Percentiles rank a stretch among this genome's conserved stretches.
phyloP scores from a whole-genome alignment of 2,329 filamentous ascomycete genomes.

The Myriosclerotinia curreyana region DNA sequence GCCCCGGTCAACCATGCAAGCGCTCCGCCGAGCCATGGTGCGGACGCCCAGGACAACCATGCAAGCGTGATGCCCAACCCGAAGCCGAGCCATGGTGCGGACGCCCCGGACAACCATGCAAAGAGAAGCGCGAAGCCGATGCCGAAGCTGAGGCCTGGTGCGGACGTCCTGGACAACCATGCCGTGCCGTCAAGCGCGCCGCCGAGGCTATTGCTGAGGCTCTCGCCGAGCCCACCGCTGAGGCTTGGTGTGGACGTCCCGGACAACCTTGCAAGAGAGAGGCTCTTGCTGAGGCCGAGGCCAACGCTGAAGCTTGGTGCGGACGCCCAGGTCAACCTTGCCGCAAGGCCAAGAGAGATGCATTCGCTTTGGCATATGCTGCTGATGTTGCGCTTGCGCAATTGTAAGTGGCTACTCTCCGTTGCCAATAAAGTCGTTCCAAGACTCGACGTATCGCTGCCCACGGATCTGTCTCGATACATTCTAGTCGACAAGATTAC shows the following conservation, averaged over 20 bases:
- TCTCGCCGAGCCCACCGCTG: conserved; percentile 26
- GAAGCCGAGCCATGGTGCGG: conserved; percentile 28
- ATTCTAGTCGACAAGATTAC: background rate
- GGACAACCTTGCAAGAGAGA: conserved; percentile 30
- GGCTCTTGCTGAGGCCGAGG: conserved; percentile 24
- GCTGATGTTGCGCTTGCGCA: conserved; percentile 23
- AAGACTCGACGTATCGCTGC: background rate
- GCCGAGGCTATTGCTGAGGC: conserved; percentile 18
- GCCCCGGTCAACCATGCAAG: conserved; percentile 16
- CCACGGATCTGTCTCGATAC: background rate
- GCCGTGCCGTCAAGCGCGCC: conserved; percentile 17
- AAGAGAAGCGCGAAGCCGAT: conserved; percentile 25
- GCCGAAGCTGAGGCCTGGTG: conserved; percentile 24
- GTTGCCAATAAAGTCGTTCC: background rate
- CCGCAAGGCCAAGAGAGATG: conserved; percentile 28
- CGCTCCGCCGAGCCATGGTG: conserved; percentile 5
- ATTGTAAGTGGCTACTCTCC: conserved; percentile 11
- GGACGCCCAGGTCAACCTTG: conserved; percentile 27
- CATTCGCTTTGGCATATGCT: conserved; percentile 25
- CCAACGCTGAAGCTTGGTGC: conserved; percentile 27
- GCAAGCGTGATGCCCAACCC: conserved; percentile 35
- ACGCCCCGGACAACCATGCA: conserved; percentile 27
- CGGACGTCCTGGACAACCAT: conserved; percentile 19
- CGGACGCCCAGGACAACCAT: conserved; percentile 19
- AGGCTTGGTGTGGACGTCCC: conserved; percentile 27